Base-by-base conservation (phyloP, 2,329 filamentous ascomycete species). In the Ilyonectria destructans region DNA sequence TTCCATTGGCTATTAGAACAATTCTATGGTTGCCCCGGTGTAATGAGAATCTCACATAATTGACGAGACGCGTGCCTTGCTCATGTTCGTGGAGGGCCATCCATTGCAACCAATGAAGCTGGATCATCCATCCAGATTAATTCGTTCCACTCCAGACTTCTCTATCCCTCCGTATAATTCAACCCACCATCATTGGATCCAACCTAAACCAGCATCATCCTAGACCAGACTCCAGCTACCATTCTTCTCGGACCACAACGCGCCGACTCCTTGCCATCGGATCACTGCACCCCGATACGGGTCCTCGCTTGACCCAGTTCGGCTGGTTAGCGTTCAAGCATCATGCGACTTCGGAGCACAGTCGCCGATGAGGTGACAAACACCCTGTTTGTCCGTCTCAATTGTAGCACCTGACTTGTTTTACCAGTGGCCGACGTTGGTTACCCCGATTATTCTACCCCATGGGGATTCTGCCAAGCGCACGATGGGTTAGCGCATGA, bases 291-390 rank as follows among this genome's bases (percentile, higher is more conserved):
- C 55, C 62, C 62, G 55, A 64, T 31, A 46, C 17, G 29, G 26
- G 10, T 49, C 54, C 23, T 19, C 23, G 17, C 48, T 57, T 40
- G 15, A 35, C 13, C 55, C 40, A 29, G 19, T 29, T 6, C n/a
- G 19, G 35, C 10, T 17, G 31, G 9, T 9, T 33, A 51, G 23
- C 9, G 19, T n/a, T 21, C 45, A 4, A 13, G 17, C 26, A 54
- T 58, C 55, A 64, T 64, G 62, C 62, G 55, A 54, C 58, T 29
- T 64, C 62, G 62, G 62, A 58, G 55, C 62, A 58, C 62, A 37
- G 55, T 52, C 23, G 35, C 31, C 62, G 48, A 45, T 37, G 48
- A 37, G 29, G 8, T 26, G 35, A 52, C 21, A 9, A 43, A 35
- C 13, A 54, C 57, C 56, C 29, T 52, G 55, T 46, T 31, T 35